Evolutionary conservation across 495 filamentous ascomycete species (phyloP).

Genomic region (Penicillium coprophilum): DNA sequence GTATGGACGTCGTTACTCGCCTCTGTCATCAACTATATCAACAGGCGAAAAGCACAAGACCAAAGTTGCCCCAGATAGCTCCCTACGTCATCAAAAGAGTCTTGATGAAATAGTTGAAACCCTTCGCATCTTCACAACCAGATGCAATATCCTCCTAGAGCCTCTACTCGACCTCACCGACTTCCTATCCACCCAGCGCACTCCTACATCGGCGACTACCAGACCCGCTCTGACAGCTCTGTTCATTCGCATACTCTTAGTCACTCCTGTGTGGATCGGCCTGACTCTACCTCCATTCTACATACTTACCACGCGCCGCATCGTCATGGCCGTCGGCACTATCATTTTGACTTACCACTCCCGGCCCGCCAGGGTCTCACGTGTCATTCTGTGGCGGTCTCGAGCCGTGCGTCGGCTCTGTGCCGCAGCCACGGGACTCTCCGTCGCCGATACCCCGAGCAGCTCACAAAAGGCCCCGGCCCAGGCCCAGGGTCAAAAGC

Average conservation of each 20-base stretch:
- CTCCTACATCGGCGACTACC: constrained; percentile 88
- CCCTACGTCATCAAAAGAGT: constrained; percentile 74
- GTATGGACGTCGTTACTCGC: constrained; percentile 88
- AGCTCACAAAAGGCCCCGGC: constrained; percentile 32
- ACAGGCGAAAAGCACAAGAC: constrained; percentile 59
- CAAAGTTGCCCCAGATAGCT: constrained; percentile 54
- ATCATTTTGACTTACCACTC: constrained; percentile 88
- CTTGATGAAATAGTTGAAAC: constrained; percentile 96
- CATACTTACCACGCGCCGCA: constrained; percentile 83
- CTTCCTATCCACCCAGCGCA: constrained; percentile 88
- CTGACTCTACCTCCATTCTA: constrained; percentile 78
- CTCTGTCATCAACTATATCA: constrained; percentile 80
- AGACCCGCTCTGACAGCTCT: constrained; percentile 86
- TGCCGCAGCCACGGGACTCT: constrained; percentile 73
- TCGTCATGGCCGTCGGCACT: constrained; percentile 77
- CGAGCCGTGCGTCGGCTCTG: constrained; percentile 63
- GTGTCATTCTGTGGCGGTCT: constrained; percentile 90
- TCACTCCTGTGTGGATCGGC: constrained; percentile 83
- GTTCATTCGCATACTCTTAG: constrained; percentile 82
- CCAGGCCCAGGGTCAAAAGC: constrained; percentile 45
- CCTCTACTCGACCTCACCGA: constrained; percentile 85
- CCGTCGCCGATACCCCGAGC: constrained; percentile 52
- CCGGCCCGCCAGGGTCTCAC: constrained; percentile 76
- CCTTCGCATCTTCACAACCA: constrained; percentile 78
- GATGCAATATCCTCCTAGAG: constrained; percentile 89